A percentile compares a stretch with the other conserved stretches of the same genome.
These are phyloP conservation scores for Cryomyces minteri DNA, from an alignment of 495 filamentous ascomycete species.

Conservation along the genomic window DNA sequence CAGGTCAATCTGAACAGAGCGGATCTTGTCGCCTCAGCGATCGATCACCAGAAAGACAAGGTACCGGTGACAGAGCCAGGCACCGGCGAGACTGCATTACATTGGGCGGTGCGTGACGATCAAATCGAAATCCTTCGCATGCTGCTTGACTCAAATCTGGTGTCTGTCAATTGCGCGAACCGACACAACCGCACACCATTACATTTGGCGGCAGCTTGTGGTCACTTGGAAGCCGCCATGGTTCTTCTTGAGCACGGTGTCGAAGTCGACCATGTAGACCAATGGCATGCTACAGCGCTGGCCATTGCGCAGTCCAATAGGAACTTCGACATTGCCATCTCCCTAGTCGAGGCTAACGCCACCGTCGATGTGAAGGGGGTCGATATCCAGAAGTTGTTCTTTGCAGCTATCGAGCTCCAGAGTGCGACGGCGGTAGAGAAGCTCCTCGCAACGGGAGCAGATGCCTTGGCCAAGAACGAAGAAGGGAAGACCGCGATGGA, in stretches of 20 bases:
- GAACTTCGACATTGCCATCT: not conserved
- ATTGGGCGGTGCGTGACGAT: not conserved
- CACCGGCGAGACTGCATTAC: not conserved
- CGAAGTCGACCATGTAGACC: not conserved
- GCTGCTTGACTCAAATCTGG: not conserved
- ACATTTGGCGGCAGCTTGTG: not conserved
- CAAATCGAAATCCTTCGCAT: not conserved
- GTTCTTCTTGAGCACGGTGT: not conserved
- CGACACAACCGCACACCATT: not conserved
- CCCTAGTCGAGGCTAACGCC: not conserved
- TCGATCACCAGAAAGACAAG: not conserved
- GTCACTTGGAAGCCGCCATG: not conserved
- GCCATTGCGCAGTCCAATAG: not conserved
- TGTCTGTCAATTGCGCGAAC: not conserved
- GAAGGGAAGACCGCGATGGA: too few species aligned
- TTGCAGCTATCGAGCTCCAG: not conserved
- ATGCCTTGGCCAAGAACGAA: too few species aligned
- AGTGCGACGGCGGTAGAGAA: too few species aligned
- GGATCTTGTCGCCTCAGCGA: too few species aligned
- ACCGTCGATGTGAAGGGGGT: not conserved
- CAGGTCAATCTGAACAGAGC: too few species aligned
- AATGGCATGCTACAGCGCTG: not conserved
- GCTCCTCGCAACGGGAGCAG: too few species aligned
- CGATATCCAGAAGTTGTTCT: not conserved
- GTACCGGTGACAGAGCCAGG: not conserved